Conservation (phyloP, 352 stramenopile species). For the Pythium sukuiense region DNA sequence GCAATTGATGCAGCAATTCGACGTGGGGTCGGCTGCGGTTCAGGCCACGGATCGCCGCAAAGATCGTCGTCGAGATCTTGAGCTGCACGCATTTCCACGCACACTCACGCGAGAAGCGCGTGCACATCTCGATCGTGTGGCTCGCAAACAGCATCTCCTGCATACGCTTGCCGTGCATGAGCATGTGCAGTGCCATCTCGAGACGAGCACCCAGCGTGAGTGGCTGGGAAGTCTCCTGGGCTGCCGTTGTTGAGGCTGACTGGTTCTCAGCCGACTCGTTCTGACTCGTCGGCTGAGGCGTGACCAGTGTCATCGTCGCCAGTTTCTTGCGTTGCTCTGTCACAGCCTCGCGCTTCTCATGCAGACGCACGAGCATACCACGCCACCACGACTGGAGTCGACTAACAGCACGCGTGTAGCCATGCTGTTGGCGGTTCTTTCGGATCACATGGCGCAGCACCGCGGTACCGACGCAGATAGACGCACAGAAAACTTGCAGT, state of each 20-base stretch:
- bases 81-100: slow-evolving; percentile 88
- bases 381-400: slow-evolving; percentile 75
- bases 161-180: slow-evolving; percentile 82
- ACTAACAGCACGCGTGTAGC: slow-evolving; percentile 23
- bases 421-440: slow-evolving; percentile 11
- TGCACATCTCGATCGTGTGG: slow-evolving; percentile 92
- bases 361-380: slow-evolving; percentile 57
- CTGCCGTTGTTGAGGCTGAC: background rate
- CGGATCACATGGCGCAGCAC: slow-evolving; percentile 19
- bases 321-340: slow-evolving; percentile 60
- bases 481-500: slow-evolving; percentile 15
- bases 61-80: slow-evolving; percentile 89
- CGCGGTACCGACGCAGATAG: slow-evolving; percentile 5
- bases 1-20: slow-evolving; percentile 89
- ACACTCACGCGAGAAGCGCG: slow-evolving; percentile 88
- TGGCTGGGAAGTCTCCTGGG: slow-evolving; percentile 21
- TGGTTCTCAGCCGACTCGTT: background rate
- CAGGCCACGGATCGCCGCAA: slow-evolving; percentile 89
- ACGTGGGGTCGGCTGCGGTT: slow-evolving; percentile 95
- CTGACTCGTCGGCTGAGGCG: background rate
- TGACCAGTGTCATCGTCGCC: slow-evolving; percentile 43
- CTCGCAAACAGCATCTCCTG: slow-evolving; percentile 92
- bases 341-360: slow-evolving; percentile 38
- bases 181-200: slow-evolving; percentile 72
- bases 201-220: slow-evolving; percentile 60